Conservation (phyloP, 2,329 filamentous ascomycete species). For the Fusarium sp. region DNA sequence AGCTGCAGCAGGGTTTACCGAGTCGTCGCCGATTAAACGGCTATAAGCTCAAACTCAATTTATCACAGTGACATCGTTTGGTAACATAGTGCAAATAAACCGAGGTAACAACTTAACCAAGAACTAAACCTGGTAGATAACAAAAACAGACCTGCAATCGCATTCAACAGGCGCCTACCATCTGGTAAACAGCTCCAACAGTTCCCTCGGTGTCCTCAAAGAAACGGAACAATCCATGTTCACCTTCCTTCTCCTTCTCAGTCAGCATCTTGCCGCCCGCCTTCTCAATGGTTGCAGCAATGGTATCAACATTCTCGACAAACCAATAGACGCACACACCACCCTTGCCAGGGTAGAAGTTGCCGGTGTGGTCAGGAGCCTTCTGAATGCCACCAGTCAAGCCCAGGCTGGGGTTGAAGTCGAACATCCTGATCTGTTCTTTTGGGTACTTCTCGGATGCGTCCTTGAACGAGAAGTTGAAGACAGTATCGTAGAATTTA, state of each 20-base stretch:
- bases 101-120: no score
- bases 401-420: constrained; percentile 50
- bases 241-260: constrained; percentile 47
- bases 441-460: constrained; percentile 20
- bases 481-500: constrained; percentile 50
- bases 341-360: constrained; percentile 47
- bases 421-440: constrained; percentile 46
- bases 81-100: no score
- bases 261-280: constrained; percentile 52
- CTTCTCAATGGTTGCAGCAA: constrained; percentile 44
- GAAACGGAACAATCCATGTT: constrained; percentile 48
- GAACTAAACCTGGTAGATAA: no score
- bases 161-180: constrained; percentile 25
- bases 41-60: constrained; percentile 2
- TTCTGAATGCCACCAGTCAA: constrained; percentile 50
- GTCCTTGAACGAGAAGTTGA: constrained; percentile 48
- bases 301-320: constrained; percentile 50
- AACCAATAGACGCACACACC: constrained; percentile 51
- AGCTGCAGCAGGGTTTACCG: background rate
- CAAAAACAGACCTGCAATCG: background rate
- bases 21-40: background rate
- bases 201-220: constrained; percentile 54
- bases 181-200: constrained; percentile 51
- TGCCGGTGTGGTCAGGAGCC: constrained; percentile 45
- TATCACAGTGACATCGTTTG: background rate